Conservation (phyloP, 345 rosid species). For the Corchorus capsularis region DNA sequence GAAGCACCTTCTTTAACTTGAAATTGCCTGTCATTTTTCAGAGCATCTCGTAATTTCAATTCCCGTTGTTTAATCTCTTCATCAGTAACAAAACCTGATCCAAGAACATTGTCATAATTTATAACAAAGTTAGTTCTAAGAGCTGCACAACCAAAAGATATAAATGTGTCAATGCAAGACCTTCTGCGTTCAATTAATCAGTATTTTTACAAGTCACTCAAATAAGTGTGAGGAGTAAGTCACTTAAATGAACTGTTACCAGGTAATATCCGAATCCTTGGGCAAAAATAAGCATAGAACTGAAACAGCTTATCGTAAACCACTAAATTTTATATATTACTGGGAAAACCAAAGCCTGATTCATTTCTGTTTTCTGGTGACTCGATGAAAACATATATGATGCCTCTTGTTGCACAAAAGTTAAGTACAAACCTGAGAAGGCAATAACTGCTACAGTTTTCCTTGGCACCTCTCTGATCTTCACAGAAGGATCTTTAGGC, state of each 20-base stretch:
- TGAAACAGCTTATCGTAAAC: slow-evolving; percentile 1
- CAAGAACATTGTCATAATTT: slow-evolving; percentile 13
- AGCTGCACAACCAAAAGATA: background rate
- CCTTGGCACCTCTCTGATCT: slow-evolving; percentile 66
- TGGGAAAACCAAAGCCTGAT: background rate
- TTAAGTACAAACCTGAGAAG: slow-evolving; percentile 65
- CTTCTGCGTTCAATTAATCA: background rate
- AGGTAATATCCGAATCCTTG: background rate
- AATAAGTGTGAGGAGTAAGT: background rate
- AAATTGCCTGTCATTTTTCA: slow-evolving; percentile 53
- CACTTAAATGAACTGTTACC: background rate
- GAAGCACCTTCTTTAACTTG: slow-evolving; percentile 61
- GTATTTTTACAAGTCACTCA: background rate
- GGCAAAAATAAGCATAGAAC: background rate
- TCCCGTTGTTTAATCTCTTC: slow-evolving; percentile 75
- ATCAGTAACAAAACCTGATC: slow-evolving; percentile 76
- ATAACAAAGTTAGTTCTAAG: slow-evolving; percentile 11
- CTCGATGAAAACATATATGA: background rate
- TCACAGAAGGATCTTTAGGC: slow-evolving; percentile 78
- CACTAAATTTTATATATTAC: background rate
- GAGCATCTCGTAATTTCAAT: slow-evolving; percentile 50
- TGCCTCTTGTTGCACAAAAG: background rate
- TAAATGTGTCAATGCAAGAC: background rate
- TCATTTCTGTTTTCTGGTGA: background rate
- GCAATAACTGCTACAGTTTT: slow-evolving; percentile 73